Percentiles rank a stretch among this genome's conserved stretches.
Evolutionary conservation across 208 protist species (phyloP).

Genomic region (Wallacemonas rigidus): DNA sequence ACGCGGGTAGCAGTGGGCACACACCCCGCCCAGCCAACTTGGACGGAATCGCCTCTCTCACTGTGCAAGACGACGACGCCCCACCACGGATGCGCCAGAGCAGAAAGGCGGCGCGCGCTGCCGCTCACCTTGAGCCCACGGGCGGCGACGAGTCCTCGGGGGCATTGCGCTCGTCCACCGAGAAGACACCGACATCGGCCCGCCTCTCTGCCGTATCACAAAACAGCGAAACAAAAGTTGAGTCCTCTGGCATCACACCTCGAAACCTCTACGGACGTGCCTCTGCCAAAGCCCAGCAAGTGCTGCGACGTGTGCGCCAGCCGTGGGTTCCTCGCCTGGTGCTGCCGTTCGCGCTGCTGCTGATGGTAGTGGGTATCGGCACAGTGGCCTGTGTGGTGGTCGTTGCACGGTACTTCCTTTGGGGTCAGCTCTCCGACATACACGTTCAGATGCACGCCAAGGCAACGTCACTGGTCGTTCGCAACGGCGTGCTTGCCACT

Average conservation of each 20-base stretch:
- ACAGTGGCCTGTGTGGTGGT: neutral
- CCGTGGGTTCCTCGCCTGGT: neutral
- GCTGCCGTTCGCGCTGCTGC: neutral
- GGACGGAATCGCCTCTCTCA: neutral
- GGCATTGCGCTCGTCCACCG: no score
- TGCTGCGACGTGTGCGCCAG: neutral
- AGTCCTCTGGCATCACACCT: no score
- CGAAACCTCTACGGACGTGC: no score
- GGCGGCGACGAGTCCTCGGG: no score
- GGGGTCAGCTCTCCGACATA: neutral
- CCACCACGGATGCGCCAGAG: neutral
- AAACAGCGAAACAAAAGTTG: no score
- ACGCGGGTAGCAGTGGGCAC: no score
- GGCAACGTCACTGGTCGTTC: neutral
- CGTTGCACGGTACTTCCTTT: neutral
- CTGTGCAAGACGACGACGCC: neutral
- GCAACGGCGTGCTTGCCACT: neutral
- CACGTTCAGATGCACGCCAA: constrained; percentile 7
- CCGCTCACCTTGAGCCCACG: no score
- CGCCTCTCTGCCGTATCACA: no score
- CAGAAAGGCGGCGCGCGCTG: neutral
- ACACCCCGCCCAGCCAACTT: no score
- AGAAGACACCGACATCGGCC: no score
- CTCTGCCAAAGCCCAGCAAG: neutral
- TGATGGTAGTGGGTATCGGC: neutral